phyloP scores from a whole-genome alignment of 345 rosid species.

The Firmiana major region DNA sequence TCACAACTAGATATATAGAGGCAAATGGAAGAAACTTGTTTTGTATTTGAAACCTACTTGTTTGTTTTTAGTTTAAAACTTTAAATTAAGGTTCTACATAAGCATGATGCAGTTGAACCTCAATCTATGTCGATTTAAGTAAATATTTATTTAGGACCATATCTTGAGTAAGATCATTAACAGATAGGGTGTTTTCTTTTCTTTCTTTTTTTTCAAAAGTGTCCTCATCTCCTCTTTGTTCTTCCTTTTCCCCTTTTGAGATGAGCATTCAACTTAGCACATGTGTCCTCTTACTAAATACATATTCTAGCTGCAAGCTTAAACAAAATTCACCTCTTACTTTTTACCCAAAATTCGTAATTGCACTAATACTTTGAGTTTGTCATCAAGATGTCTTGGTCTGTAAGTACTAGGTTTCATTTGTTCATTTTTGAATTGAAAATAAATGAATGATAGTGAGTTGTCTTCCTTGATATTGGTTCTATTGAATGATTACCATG shows the following conservation, averaged over 20 bases:
- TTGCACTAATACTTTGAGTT: not conserved
- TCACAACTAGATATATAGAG: not conserved
- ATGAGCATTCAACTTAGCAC: not conserved
- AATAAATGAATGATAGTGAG: not conserved
- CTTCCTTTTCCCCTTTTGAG: not conserved
- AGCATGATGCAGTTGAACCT: not conserved
- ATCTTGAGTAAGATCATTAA: too few relatives aligned
- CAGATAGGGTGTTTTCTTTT: not conserved
- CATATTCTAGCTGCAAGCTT: not conserved
- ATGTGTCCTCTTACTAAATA: not conserved
- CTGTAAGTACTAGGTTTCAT: not conserved
- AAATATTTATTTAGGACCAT: not conserved
- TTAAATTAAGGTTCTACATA: not conserved
- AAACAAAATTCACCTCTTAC: not conserved
- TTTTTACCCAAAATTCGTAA: not conserved
- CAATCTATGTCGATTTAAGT: not conserved
- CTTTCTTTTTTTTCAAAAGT: too few relatives aligned
- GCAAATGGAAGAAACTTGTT: conserved; percentile 2
- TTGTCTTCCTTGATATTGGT: not conserved
- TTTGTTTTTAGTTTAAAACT: not conserved
- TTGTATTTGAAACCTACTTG: too few relatives aligned
- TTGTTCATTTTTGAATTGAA: not conserved
- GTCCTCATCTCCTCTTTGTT: not conserved
- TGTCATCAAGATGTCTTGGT: not conserved
- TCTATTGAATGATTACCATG: too few relatives aligned